Conservation (phyloP, 139 green algal genomes). For the Chlorella sp. region DNA sequence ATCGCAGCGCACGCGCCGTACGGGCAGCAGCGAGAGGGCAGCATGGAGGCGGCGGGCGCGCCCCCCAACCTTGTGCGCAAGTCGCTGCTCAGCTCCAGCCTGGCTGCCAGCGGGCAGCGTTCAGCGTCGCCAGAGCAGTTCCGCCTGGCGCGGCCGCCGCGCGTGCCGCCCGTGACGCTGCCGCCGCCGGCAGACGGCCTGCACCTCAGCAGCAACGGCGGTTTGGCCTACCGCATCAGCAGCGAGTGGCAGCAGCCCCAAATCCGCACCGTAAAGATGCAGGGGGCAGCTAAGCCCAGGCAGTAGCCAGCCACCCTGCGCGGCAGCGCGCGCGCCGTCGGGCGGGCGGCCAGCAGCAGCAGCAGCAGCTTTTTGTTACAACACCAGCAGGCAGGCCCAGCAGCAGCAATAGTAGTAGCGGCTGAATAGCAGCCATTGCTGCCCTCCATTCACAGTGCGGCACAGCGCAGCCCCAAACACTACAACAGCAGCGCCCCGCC, state of each 20-base stretch:
- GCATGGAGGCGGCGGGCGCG: no score
- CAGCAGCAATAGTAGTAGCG: no score
- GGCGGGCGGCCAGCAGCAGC: not conserved
- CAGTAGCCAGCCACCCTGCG: not conserved
- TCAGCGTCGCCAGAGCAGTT: not conserved
- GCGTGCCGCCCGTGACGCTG: not conserved
- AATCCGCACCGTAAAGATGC: slow-evolving; percentile 40
- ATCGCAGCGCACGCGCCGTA: not conserved
- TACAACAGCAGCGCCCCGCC: no score
- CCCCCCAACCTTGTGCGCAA: not conserved
- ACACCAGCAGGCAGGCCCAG: no score
- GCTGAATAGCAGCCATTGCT: no score
- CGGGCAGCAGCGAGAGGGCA: no score
- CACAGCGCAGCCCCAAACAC: no score
- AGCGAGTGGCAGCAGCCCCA: slow-evolving; percentile 34
- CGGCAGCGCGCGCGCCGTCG: no score
- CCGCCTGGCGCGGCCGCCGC: not conserved
- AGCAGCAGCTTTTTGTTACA: not conserved
- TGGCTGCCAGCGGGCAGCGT: slow-evolving; percentile 18
- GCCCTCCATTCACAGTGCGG: no score
- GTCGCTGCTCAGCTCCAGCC: slow-evolving; percentile 35
- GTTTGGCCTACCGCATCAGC: slow-evolving; percentile 7
- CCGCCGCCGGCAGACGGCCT: not conserved
- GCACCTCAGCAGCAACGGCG: not conserved
- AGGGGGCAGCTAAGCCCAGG: not conserved